Evolutionary conservation across 139 green algal genomes (phyloP), one percentile per base, ranked within the genome.

Genomic region (Axilococcus clingmanii): DNA sequence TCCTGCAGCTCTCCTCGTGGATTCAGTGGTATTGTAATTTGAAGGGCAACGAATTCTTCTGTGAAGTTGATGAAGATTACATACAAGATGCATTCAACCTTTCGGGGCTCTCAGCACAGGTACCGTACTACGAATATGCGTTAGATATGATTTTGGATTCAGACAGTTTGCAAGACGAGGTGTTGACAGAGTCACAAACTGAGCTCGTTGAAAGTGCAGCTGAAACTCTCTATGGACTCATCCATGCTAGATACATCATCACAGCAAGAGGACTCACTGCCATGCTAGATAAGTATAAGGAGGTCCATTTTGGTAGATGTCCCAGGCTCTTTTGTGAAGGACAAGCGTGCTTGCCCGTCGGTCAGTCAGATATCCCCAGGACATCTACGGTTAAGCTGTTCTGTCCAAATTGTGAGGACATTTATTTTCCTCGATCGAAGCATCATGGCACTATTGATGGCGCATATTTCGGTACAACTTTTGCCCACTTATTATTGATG

Each of bases 11-110:
- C 5, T 63, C 60, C 1, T 86, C 81, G 27, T 96, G 88, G 88
- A 89, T 95, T 14, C 61, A 72, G 14, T 96, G 88, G 88, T 96
- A 95, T 47, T 95, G 84, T 66, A 78, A 62, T 29, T 60, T 96
- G 11, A 75, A 86, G 11, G 85, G 84, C 16, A 93, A 93, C 49
- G 84, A 93, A 63, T 89, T 91, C 41, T 93, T 93, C 59, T 89
- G 80, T 28, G 81, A 91, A 58, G 81, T 93, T 16, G 80, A 91
- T n/a, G 86, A 94, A 40, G 86, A 95, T 24, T 98, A 94, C 74
- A 95, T 97, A 45, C 84, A 95, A 65, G 91, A 98, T 65, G 90
- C 96, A 64, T 98, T 98, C 74, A 98, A 98, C 61, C 72, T 97
- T 6, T 83, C 65, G 40, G 91, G 91, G 0, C 82, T 98, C 8